Base-by-base conservation (phyloP, 768 basidiomycete species). In the Russula sp. region DNA sequence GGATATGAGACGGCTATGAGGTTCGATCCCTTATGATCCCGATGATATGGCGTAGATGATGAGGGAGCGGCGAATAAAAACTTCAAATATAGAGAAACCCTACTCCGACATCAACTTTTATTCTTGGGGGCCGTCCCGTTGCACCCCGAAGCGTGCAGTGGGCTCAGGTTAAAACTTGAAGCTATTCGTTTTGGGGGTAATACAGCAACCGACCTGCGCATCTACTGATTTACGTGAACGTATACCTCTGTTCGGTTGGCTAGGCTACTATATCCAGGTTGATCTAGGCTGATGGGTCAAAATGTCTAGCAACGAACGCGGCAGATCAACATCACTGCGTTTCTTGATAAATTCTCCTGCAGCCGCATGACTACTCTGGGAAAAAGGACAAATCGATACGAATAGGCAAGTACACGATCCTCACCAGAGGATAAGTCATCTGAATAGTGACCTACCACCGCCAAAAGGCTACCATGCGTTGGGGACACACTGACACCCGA, bases 31-130 rank as follows among this genome's bases (percentile, higher is more conserved):
- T 46, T n/a, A 22, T 46, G 42, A 44, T 44, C 42, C 16, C 14
- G 16, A 40, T 40, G 22, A 46, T 14, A 2, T 14, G 22, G 13
- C 9, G 11, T 14, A 24, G 10, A 26, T 24, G 24, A 26, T 24
- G 24, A 26, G 13, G 24, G 24, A 49, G 48, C 5, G 14, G 8
- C 14, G 48, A 26, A 26, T 24, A 26, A 49, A 49, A 22, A 13
- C 13, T 24, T 14, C 24, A 26, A 36, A 18, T 18, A 16, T 24
- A 28, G 44, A 30, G 32, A 36, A 9, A 55, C 46, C 61, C 22
- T 46, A 56, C 30, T 54, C 60, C n/a, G 46, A 55, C 22, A 20
- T 55, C 44, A 10, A 5, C n/a, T 22, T 36, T 55, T 36, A 38
- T 16, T 10, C 22, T 20, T 1, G 32, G 42, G 7, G 28, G 32